Conservation (phyloP, 2,329 filamentous ascomycete species). For the Dactylonectria estremocensis region DNA sequence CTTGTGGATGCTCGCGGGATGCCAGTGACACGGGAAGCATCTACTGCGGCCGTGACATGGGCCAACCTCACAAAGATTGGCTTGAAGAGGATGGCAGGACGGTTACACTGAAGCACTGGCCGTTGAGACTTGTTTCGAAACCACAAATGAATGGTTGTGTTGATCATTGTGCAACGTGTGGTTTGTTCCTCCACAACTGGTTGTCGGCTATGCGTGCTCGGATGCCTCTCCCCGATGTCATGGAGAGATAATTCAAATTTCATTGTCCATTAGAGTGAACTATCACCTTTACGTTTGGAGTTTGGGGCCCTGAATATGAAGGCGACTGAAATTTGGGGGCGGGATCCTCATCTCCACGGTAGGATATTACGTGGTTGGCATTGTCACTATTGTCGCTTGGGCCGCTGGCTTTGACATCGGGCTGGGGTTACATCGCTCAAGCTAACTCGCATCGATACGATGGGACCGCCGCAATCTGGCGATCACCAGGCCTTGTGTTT, state of each 20-base stretch:
- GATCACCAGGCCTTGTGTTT: constrained; percentile 17
- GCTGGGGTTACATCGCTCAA: constrained; percentile 29
- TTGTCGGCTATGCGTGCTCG: constrained; percentile 4
- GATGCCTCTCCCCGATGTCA: constrained; percentile 8
- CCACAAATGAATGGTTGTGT: background rate
- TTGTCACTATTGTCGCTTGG: constrained; percentile 7
- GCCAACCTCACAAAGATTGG: background rate
- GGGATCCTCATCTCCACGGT: constrained; percentile 5
- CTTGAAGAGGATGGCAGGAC: constrained; percentile 7
- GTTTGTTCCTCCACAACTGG: constrained; percentile 3
- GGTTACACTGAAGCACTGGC: constrained; percentile 10
- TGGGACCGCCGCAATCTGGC: constrained; percentile 16
- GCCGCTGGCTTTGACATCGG: constrained; percentile 20
- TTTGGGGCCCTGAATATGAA: background rate
- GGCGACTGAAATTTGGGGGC: background rate
- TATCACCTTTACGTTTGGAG: background rate
- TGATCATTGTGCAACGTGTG: constrained; percentile 1
- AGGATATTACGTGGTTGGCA: background rate
- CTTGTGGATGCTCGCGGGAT: background rate
- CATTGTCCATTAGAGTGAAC: background rate
- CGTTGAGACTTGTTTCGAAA: constrained; percentile 16
- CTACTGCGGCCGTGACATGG: background rate
- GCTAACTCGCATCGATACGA: constrained; percentile 16
- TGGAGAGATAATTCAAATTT: background rate
- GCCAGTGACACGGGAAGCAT: background rate